phyloP scores from a whole-genome alignment of 306 rosid genomes.

The Inga oerstediana region DNA sequence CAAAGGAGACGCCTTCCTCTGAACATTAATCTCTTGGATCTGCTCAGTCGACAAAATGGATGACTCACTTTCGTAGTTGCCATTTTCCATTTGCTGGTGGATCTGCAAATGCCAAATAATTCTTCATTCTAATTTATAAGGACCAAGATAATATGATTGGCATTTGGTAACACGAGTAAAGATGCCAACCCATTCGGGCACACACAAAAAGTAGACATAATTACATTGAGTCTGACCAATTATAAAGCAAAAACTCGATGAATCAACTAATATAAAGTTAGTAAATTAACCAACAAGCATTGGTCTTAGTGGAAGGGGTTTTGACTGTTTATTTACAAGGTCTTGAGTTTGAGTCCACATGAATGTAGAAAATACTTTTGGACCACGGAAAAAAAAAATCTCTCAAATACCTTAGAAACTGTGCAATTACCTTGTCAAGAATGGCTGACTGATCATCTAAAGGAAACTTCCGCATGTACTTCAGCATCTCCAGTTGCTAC shows the following conservation, averaged over 20 bases:
- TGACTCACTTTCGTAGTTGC: constrained; percentile 52
- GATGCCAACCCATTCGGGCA: too few relatives aligned
- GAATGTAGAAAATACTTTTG: too few relatives aligned
- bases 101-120: constrained; percentile 48
- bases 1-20: constrained; percentile 58
- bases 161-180: too few relatives aligned
- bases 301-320: too few relatives aligned
- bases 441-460: constrained; percentile 79
- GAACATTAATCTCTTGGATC: constrained; percentile 64
- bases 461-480: constrained; percentile 68
- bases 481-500: constrained; percentile 91
- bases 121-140: not conserved
- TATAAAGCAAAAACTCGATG: too few relatives aligned
- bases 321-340: too few relatives aligned
- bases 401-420: not conserved
- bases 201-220: too few relatives aligned
- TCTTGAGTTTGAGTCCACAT: too few relatives aligned
- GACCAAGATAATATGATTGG: not conserved
- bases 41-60: constrained; percentile 61
- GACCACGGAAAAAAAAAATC: too few relatives aligned
- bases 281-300: too few relatives aligned
- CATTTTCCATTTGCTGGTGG: constrained; percentile 66
- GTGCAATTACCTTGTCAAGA: constrained; percentile 67
- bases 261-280: too few relatives aligned
- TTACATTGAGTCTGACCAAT: too few relatives aligned